Conservation (phyloP, 2,329 filamentous ascomycete genomes). For the Bretziella fagacearum region DNA sequence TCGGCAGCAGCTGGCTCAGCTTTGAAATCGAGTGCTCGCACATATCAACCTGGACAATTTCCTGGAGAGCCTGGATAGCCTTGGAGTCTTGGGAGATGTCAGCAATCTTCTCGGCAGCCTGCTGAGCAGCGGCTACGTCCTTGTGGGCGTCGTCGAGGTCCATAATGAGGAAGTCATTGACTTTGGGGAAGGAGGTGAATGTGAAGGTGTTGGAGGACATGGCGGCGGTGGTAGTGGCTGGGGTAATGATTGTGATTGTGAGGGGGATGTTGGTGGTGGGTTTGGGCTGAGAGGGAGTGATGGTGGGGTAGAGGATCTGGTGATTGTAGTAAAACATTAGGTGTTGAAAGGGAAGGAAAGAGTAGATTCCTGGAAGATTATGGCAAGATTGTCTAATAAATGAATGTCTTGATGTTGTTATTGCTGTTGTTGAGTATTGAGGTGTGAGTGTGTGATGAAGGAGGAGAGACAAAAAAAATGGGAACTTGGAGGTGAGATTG, state of each 20-base stretch:
- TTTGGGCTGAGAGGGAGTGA: neutral
- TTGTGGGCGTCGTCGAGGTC: constrained; percentile 4
- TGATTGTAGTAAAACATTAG: too few species aligned
- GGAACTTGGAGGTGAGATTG: too few species aligned
- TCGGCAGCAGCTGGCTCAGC: neutral
- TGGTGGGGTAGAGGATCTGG: too few species aligned
- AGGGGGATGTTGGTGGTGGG: neutral
- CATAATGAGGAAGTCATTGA: neutral
- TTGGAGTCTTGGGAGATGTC: neutral
- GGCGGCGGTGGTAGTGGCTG: neutral
- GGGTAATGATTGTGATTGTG: neutral
- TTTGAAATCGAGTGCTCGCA: neutral
- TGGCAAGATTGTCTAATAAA: too few species aligned
- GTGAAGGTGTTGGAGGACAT: neutral
- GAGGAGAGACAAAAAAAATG: too few species aligned
- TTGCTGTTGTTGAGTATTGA: too few species aligned
- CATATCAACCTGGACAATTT: neutral
- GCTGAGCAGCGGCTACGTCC: neutral
- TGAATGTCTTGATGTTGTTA: too few species aligned
- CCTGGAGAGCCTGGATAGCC: neutral
- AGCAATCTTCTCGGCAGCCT: constrained; percentile 7
- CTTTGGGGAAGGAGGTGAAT: neutral
- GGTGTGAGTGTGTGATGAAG: too few species aligned
- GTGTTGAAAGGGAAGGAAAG: too few species aligned
- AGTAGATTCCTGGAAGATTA: too few species aligned